phyloP scores from a whole-genome alignment of 2,329 filamentous ascomycete species.

The Exophiala mesophila region DNA sequence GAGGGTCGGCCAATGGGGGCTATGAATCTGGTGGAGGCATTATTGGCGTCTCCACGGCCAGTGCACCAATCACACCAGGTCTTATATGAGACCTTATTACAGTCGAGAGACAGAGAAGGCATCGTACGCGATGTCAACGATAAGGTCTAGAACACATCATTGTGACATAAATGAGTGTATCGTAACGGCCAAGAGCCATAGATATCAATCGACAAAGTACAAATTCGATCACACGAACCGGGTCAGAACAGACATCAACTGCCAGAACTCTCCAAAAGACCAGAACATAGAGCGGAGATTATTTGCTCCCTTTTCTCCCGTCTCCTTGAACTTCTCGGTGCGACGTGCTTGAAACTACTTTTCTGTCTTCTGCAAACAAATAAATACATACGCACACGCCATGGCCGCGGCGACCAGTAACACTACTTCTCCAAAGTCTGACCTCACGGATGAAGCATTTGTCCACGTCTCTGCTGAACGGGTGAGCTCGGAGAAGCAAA shows the following conservation, averaged over 20 bases:
- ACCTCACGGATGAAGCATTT: background rate
- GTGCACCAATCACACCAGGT: background rate
- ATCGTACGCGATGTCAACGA: background rate
- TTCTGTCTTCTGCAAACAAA: background rate
- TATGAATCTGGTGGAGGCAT: background rate
- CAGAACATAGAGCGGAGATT: background rate
- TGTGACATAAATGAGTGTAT: background rate
- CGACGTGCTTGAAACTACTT: background rate
- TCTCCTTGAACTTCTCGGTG: too few relatives aligned
- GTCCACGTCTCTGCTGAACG: background rate
- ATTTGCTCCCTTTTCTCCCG: background rate
- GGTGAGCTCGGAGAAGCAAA: background rate
- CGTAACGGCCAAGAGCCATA: background rate
- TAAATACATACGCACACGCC: background rate
- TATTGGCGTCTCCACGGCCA: background rate
- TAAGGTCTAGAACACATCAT: background rate
- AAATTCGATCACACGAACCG: background rate
- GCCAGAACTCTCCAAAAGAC: background rate
- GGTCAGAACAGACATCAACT: conserved; percentile 1
- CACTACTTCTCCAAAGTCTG: background rate
- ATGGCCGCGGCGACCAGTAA: background rate
- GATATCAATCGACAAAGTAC: background rate
- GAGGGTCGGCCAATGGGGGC: background rate
- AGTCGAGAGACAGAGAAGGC: background rate
- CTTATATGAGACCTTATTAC: background rate